Evolutionary conservation across 2,329 filamentous ascomycete genomes (phyloP), one percentile per base, ranked within the genome.

Genomic region (Aaosphaeria arxii): DNA sequence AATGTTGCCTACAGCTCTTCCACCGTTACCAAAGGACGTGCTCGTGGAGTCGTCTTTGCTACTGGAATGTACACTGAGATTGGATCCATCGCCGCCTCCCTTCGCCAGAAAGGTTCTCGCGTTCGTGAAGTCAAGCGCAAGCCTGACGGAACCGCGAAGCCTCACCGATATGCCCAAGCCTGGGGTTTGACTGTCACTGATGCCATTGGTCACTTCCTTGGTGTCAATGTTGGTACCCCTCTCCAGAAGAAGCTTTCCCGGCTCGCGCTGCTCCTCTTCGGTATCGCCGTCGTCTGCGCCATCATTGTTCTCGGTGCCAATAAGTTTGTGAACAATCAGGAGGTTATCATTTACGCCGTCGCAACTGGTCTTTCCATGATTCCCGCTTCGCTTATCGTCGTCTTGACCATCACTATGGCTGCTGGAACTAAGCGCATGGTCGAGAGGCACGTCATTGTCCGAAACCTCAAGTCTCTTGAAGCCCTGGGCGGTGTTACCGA

Each of bases 51-150:
- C 40, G 85, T 88, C 30, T 81, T 84, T 43, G 78, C 82, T 6
- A 87, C 83, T 5, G 86, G 83, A 35, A 86, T 88, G 82, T 71
- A 78, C 49, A 90, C 87, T 6, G 84, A 89, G 63, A 86, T 90
- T 47, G 87, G 87, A 51, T 82, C 82, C 53, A 89, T 91, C 54
- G 87, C 87, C n/a, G 78, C 81, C 40, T 72, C 86, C 45, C 76
- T 91, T 24, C 81, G 84, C 39, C 78, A 81, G 24, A 42, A 61
- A 53, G 58, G 61, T 45, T 53, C 53, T 49, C 67, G 61, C 46
- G 48, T 63, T n/a, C 62, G 74, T 39, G 66, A 61, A 3, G 71
- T 75, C 39, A 76, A 76, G 63, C 70, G 72, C 13, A 72, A 65
- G 33, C 51, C 57, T 6, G 52, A 67, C 33, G 67, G 67, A 5